Percentiles rank a stretch among this genome's conserved stretches.
phyloP scores from a whole-genome alignment of 306 rosid genomes.

The Urtica urens region DNA sequence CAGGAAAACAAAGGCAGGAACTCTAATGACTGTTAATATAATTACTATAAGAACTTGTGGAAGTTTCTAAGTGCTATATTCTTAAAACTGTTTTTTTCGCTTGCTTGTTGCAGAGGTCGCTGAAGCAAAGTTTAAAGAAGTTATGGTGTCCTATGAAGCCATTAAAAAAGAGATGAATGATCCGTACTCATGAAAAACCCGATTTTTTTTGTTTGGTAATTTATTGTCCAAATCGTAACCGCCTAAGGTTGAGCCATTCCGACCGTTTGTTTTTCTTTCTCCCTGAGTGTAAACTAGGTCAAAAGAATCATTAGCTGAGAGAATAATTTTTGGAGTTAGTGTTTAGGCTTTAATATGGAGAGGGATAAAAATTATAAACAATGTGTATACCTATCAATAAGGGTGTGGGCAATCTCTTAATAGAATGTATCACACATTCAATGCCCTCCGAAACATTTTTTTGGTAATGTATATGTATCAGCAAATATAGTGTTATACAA shows the following conservation, averaged over 20 bases:
- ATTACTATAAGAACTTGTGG: conserved; percentile 4
- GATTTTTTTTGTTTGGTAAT: neutral
- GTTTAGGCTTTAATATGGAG: too few relatives aligned
- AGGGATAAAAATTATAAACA: too few relatives aligned
- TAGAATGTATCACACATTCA: too few relatives aligned
- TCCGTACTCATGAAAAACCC: conserved; percentile 13
- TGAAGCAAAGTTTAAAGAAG: conserved; percentile 93
- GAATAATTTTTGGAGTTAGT: too few relatives aligned
- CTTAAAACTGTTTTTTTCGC: neutral
- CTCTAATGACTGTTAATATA: conserved; percentile 9
- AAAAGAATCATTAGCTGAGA: too few relatives aligned
- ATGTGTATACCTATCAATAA: too few relatives aligned
- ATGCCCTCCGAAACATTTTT: too few relatives aligned
- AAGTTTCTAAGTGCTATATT: conserved; percentile 1
- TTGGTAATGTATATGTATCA: too few relatives aligned
- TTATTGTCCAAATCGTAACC: neutral
- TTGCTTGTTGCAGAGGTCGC: conserved; percentile 58
- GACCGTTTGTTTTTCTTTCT: neutral
- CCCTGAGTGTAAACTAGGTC: too few relatives aligned
- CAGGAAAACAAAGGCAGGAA: conserved; percentile 68
- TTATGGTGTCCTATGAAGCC: conserved; percentile 82
- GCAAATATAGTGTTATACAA: too few relatives aligned
- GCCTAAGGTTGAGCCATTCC: neutral
- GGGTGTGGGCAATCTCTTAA: too few relatives aligned
- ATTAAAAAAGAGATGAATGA: conserved; percentile 64